Conservation (phyloP, 257 asterid genomes). For the Echium plantagineum region DNA sequence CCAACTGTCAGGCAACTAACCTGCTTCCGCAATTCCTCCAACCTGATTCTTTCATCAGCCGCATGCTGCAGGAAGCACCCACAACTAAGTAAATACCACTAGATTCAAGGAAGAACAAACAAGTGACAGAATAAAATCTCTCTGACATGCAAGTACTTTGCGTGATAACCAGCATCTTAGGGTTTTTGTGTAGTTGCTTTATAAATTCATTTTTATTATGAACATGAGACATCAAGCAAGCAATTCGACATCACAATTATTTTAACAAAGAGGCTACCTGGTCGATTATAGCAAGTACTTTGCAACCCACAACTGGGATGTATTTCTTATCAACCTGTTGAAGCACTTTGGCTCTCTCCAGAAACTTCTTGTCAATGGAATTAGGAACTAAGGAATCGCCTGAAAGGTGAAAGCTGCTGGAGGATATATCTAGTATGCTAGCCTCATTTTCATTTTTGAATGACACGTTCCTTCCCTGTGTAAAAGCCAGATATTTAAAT, state of each 20-base stretch:
- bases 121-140: not conserved
- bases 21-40: constrained; percentile 87
- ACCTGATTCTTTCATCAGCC: constrained; percentile 92
- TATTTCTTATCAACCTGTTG: constrained; percentile 90
- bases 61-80: constrained; percentile 66
- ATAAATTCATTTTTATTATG: not conserved
- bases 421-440: constrained; percentile 53
- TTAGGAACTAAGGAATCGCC: constrained; percentile 63
- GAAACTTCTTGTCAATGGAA: constrained; percentile 59
- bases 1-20: constrained; percentile 23
- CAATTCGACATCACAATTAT: constrained; percentile 1
- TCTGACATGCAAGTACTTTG: not conserved
- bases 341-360: constrained; percentile 73
- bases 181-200: not conserved
- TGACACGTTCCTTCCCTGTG: constrained; percentile 30
- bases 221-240: constrained; percentile 4
- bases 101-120: constrained; percentile 8
- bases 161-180: not conserved
- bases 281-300: constrained; percentile 66
- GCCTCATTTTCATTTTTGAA: constrained; percentile 29
- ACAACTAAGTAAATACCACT: constrained; percentile 13
- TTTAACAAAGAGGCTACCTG: constrained; percentile 39
- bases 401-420: constrained; percentile 48
- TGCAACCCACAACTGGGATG: constrained; percentile 77
- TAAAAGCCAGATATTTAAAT: constrained; percentile 12